A percentile compares a stretch with the other conserved stretches of the same genome.
Evolutionary conservation across 345 rosid species (phyloP).

Genomic region (Populus euphratica): DNA sequence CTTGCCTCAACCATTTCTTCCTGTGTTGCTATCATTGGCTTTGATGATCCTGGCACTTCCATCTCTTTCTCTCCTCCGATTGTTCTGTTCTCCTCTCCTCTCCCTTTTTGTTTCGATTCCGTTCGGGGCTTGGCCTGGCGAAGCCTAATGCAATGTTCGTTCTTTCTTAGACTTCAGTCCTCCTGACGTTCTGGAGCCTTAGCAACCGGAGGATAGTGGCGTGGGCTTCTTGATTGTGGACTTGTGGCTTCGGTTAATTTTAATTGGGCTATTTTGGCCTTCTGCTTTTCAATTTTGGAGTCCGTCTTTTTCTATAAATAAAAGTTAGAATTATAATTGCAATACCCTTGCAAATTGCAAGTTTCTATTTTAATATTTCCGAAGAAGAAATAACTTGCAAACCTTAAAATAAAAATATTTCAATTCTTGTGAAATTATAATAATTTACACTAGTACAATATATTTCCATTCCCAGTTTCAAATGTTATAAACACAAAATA

Average conservation of each 20-base stretch:
- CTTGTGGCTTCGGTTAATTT: not conserved
- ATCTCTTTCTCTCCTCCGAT: constrained; percentile 19
- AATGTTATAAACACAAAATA: too few species aligned
- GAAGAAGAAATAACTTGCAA: too few species aligned
- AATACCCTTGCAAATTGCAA: too few species aligned
- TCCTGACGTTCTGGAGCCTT: not conserved
- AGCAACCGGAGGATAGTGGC: not conserved
- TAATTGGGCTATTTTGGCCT: not conserved
- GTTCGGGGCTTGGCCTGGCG: not conserved
- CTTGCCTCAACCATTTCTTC: constrained; percentile 87
- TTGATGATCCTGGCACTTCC: constrained; percentile 88
- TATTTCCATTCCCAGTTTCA: too few species aligned
- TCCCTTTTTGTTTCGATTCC: not conserved
- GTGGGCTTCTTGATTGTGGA: not conserved
- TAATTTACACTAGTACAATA: too few species aligned
- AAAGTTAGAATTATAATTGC: too few species aligned
- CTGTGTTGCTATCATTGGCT: constrained; percentile 96
- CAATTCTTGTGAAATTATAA: too few species aligned
- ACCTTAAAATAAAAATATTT: too few species aligned
- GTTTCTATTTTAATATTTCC: too few species aligned
- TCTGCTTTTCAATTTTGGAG: not conserved
- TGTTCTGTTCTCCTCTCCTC: not conserved
- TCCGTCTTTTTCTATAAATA: not conserved
- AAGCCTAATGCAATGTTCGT: too few species aligned
- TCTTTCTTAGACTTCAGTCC: not conserved